phyloP scores from a whole-genome alignment of 441 rosid genomes.

The Metrosideros polymorpha region DNA sequence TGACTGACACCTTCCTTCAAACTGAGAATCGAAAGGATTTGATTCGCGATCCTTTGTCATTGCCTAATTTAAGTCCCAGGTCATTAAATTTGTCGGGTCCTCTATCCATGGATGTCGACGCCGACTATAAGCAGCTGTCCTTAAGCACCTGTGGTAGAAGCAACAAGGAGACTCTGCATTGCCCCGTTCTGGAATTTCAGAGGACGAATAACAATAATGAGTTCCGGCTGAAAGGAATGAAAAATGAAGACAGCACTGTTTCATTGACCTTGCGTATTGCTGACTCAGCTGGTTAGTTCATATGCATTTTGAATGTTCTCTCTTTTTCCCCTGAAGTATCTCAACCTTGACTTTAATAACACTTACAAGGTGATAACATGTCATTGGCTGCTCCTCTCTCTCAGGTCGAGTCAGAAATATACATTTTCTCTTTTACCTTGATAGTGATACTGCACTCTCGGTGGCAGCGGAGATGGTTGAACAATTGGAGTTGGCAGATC shows the following conservation, averaged over 20 bases:
- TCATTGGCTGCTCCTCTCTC: background rate
- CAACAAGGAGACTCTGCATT: conserved; percentile 12
- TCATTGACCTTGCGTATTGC: conserved; percentile 51
- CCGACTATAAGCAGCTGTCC: conserved; percentile 27
- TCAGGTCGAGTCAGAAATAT: conserved; percentile 47
- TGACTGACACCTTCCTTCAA: conserved; percentile 32
- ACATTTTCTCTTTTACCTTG: conserved; percentile 52
- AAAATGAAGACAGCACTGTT: conserved; percentile 36
- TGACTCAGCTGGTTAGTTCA: conserved; percentile 27
- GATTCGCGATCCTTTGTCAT: conserved; percentile 10
- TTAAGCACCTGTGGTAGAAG: conserved; percentile 21
- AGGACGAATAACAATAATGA: conserved; percentile 33
- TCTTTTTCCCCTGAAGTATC: background rate
- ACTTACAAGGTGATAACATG: background rate
- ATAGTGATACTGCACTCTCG: conserved; percentile 50
- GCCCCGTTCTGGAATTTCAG: conserved; percentile 23
- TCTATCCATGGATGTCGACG: conserved; percentile 31
- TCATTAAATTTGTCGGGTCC: conserved; percentile 21
- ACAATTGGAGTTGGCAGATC: conserved; percentile 43
- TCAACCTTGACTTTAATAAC: background rate
- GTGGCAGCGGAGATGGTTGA: conserved; percentile 65
- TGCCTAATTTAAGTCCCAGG: conserved; percentile 14
- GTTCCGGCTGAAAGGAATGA: conserved; percentile 50
- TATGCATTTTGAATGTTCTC: background rate
- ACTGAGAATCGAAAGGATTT: conserved; percentile 16